phyloP scores from a whole-genome alignment of 768 basidiomycete species.

The Clavulina sp. region DNA sequence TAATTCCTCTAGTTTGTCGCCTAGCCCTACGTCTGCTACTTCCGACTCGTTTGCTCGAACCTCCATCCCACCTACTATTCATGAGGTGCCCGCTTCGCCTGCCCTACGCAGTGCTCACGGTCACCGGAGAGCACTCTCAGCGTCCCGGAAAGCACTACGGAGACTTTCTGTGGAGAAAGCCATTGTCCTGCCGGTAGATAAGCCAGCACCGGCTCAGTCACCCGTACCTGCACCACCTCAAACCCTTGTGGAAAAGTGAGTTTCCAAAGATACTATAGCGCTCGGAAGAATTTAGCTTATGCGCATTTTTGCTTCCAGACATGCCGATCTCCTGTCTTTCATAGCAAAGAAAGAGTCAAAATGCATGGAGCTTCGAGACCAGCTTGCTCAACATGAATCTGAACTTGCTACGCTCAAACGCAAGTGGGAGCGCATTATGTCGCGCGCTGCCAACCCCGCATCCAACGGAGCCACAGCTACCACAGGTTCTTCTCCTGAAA shows the following conservation, averaged over 20 bases:
- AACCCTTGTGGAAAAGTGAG: background rate
- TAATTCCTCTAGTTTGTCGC: too few species aligned
- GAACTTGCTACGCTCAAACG: conserved; percentile 60
- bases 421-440: conserved; percentile 67
- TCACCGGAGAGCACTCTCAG: too few species aligned
- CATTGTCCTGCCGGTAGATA: background rate
- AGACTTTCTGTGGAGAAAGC: background rate
- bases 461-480: background rate
- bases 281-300: too few species aligned
- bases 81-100: too few species aligned
- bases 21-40: background rate
- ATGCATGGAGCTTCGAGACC: conserved; percentile 63
- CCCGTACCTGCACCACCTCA: background rate
- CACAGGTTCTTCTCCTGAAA: background rate
- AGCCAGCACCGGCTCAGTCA: background rate
- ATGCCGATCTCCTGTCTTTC: conserved; percentile 62
- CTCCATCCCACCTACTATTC: background rate
- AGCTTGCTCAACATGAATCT: conserved; percentile 51
- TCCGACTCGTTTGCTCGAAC: background rate
- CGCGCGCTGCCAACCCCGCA: background rate
- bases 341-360: conserved; percentile 79
- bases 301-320: conserved; percentile 38
- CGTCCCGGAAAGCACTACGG: too few species aligned
- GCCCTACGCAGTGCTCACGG: too few species aligned
- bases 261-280: background rate